phyloP scores from a whole-genome alignment of 768 basidiomycete species.

The Mycena chlorophos region DNA sequence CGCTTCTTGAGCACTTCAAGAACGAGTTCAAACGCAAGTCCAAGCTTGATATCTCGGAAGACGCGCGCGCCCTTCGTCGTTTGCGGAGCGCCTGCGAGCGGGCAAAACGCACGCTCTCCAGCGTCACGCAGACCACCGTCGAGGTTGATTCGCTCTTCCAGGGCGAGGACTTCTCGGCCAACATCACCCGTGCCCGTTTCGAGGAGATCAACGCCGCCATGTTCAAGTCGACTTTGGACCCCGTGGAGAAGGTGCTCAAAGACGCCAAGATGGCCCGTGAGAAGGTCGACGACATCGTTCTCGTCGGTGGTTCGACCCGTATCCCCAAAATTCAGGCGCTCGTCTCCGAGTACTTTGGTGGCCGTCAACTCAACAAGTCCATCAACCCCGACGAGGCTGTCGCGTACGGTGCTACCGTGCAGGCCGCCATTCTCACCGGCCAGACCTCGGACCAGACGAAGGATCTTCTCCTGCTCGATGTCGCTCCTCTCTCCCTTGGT shows the following conservation, averaged over 20 bases:
- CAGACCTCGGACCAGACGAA: constrained; percentile 99
- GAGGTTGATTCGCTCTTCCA: constrained; percentile 99
- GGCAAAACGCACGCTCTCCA: constrained; percentile 98
- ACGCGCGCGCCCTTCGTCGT: constrained; percentile 94
- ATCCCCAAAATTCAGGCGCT: constrained; percentile 99
- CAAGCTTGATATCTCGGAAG: constrained; percentile 95
- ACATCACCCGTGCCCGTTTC: constrained; percentile 99
- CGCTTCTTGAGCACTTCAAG: constrained; percentile 98
- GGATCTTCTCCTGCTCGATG: constrained; percentile 97
- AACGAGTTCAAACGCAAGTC: constrained; percentile 98
- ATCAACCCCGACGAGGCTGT: constrained; percentile 99
- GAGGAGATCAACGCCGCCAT: constrained; percentile 96
- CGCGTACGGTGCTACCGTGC: constrained; percentile 99
- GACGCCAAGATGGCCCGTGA: constrained; percentile 97
- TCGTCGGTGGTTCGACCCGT: constrained; percentile 99
- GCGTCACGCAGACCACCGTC: constrained; percentile 97
- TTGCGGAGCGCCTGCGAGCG: constrained; percentile 97
- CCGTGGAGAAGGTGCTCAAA: constrained; percentile 98
- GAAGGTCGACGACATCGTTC: constrained; percentile 98
- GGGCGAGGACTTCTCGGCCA: constrained; percentile 98
- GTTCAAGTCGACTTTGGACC: constrained; percentile 98
- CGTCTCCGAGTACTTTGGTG: constrained; percentile 98
- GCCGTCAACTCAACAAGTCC: constrained; percentile 98
- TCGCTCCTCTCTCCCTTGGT: constrained; percentile 97
- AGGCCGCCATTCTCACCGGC: constrained; percentile 97